phyloP scores from a whole-genome alignment of 345 rosid species.

The Moricandia moricandioides region DNA sequence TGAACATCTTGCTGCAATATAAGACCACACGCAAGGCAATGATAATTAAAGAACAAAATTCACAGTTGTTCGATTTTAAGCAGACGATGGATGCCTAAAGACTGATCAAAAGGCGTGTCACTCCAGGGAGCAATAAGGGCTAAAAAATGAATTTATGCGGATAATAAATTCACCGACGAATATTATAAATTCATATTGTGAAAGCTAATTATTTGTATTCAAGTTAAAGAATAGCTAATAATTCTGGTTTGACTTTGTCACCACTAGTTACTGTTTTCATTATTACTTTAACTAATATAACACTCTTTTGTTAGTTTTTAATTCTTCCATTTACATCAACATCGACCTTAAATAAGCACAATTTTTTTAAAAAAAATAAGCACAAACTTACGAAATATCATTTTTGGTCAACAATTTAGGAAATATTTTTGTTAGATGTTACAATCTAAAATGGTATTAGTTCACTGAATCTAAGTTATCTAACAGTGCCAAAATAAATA shows the following conservation, averaged over 20 bases:
- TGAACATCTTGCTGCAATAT: background rate
- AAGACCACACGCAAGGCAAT: background rate
- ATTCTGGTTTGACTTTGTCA: slow-evolving; percentile 22
- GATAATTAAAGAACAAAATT: background rate
- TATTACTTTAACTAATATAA: background rate
- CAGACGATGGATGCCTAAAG: background rate
- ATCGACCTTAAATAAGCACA: slow-evolving; percentile 1
- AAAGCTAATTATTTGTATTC: slow-evolving; percentile 20
- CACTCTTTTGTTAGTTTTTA: background rate
- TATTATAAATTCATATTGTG: background rate
- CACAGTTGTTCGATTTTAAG: background rate
- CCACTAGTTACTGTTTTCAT: background rate
- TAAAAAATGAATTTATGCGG: background rate
- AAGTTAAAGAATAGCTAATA: slow-evolving; percentile 18
- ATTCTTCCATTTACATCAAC: slow-evolving; percentile 14
- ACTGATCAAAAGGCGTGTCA: background rate
- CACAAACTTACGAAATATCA: background rate
- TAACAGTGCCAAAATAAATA: background rate
- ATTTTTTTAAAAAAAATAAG: background rate
- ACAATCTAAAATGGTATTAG: background rate
- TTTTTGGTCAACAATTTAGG: background rate
- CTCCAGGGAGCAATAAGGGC: background rate
- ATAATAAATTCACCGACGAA: slow-evolving; percentile 9
- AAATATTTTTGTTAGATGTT: background rate
- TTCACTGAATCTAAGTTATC: slow-evolving; percentile 6